Percentiles rank a stretch among this genome's conserved stretches.
phyloP scores from a whole-genome alignment of 768 basidiomycete genomes.

The Russula lepida region DNA sequence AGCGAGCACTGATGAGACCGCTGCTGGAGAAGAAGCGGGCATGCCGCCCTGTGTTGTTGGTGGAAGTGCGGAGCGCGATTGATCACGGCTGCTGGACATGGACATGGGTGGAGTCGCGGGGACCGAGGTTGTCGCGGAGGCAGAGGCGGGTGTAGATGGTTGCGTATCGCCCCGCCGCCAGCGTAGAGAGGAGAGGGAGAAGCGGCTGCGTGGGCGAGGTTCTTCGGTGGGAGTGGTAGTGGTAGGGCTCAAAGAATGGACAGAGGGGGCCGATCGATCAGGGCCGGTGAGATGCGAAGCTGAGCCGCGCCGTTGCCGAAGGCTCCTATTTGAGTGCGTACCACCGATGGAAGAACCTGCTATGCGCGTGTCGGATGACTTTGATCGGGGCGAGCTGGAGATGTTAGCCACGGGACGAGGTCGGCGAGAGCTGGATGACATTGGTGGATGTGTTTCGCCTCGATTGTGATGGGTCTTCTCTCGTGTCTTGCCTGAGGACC shows the following conservation, averaged over 20 bases:
- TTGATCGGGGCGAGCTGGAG: slow-evolving; percentile 15
- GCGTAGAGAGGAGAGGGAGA: slow-evolving; percentile 19
- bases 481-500: neutral
- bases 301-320: slow-evolving; percentile 13
- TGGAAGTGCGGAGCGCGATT: neutral
- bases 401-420: slow-evolving; percentile 3
- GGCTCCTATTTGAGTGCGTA: neutral
- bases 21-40: neutral
- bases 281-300: neutral
- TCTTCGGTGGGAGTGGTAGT: slow-evolving; percentile 1
- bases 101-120: slow-evolving; percentile 8
- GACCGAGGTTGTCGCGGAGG: neutral
- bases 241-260: slow-evolving; percentile 15
- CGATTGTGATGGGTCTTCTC: neutral
- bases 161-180: slow-evolving; percentile 16
- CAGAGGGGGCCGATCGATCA: neutral
- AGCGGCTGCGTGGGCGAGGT: slow-evolving; percentile 17
- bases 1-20: neutral
- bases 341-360: neutral
- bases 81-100: slow-evolving; percentile 6
- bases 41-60: neutral
- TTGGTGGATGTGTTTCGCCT: neutral
- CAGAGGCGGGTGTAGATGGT: neutral
- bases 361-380: slow-evolving; percentile 14
- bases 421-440: neutral